Conservation (phyloP, 2,329 filamentous ascomycete species). For the Aspergillus pseudotamarii region DNA sequence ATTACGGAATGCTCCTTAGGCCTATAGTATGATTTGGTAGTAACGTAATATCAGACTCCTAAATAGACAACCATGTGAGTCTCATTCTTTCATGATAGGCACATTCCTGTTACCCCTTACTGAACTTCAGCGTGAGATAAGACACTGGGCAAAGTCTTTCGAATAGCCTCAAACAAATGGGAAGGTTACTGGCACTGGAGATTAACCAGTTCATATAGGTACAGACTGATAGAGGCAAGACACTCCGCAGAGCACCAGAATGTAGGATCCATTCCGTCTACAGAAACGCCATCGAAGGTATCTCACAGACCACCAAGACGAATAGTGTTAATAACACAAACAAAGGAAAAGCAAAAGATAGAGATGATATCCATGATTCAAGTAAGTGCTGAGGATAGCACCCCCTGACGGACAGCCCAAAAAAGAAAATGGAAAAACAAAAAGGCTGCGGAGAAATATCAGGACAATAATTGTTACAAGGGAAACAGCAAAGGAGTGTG, state of each 20-base stretch:
- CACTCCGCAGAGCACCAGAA: constrained; percentile 7
- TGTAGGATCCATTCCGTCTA: constrained; percentile 13
- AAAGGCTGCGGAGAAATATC: not conserved
- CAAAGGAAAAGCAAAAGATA: constrained; percentile 5
- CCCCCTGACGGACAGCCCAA: not conserved
- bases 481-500: constrained; percentile 11
- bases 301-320: constrained; percentile 14
- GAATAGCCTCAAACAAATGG: not conserved
- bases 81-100: no score
- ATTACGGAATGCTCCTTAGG: no score
- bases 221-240: not conserved
- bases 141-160: not conserved
- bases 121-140: not conserved
- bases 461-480: not conserved
- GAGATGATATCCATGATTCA: constrained; percentile 3
- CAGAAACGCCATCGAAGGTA: constrained; percentile 17
- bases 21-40: not conserved
- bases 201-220: not conserved
- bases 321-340: constrained; percentile 6
- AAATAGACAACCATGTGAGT: not conserved
- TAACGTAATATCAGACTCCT: not conserved
- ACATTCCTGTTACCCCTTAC: not conserved
- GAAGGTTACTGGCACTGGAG: not conserved
- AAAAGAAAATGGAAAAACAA: constrained; percentile 2
- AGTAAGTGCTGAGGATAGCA: not conserved